phyloP scores from a whole-genome alignment of 73 alveolate genomes.

The Tetrahymena thermophila region DNA sequence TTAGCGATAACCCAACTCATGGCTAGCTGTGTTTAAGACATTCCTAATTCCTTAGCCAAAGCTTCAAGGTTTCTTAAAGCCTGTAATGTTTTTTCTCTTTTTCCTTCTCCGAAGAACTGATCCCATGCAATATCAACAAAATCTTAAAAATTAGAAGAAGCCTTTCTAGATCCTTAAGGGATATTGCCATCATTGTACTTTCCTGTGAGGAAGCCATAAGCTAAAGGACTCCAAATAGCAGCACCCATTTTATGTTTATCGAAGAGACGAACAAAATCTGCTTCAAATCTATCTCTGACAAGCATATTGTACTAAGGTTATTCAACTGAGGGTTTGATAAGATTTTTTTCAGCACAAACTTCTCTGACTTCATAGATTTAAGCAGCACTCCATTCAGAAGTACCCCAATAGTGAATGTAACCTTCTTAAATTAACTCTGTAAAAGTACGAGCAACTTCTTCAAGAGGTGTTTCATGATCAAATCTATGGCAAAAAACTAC shows the following conservation, averaged over 20 bases:
- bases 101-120: too few relatives aligned
- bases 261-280: conserved; percentile 56
- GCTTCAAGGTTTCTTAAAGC: too few relatives aligned
- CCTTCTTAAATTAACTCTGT: conserved; percentile 54
- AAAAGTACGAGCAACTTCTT: conserved; percentile 64
- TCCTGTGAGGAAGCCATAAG: too few relatives aligned
- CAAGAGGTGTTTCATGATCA: conserved; percentile 61
- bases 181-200: too few relatives aligned
- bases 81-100: too few relatives aligned
- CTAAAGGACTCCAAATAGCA: conserved; percentile 59
- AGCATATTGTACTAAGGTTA: conserved; percentile 63
- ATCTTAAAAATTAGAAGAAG: too few relatives aligned
- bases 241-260: conserved; percentile 56
- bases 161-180: too few relatives aligned
- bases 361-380: conserved; percentile 50
- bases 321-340: conserved; percentile 63
- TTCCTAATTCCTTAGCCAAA: background rate
- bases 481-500: conserved; percentile 51
- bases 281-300: conserved; percentile 64
- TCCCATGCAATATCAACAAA: too few relatives aligned
- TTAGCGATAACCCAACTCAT: background rate
- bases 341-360: conserved; percentile 51
- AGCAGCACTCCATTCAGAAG: conserved; percentile 67
- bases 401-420: conserved; percentile 59
- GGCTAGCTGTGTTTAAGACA: background rate